Evolutionary conservation across 768 basidiomycete species (phyloP).

Genomic region (Pleurotus salmoneostramineus): DNA sequence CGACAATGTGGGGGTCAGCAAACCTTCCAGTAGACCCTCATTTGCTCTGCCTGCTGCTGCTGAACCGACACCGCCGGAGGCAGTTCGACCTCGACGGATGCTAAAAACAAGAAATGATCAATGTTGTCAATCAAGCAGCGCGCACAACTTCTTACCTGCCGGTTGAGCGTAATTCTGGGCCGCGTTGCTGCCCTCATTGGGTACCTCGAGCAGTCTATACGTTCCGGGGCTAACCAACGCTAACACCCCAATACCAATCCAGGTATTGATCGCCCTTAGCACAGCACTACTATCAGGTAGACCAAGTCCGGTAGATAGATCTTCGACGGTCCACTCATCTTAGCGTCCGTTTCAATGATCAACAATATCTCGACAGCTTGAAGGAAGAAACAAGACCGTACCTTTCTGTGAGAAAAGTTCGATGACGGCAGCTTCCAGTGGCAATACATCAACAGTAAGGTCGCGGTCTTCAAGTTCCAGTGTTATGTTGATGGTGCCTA

Average conservation of each 20-base stretch:
- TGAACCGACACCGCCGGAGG: slow-evolving; percentile 53
- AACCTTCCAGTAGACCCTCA: slow-evolving; percentile 88
- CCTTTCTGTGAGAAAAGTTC: slow-evolving; percentile 79
- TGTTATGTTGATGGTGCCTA: slow-evolving; percentile 80
- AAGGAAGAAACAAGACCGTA: slow-evolving; percentile 15
- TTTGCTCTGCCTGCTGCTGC: slow-evolving; percentile 80
- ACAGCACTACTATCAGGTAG: slow-evolving; percentile 60
- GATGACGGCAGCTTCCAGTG: slow-evolving; percentile 88
- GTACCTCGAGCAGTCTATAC: slow-evolving; percentile 64
- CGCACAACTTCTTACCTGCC: slow-evolving; percentile 16
- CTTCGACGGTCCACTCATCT: slow-evolving; percentile 73
- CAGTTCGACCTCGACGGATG: slow-evolving; percentile 32
- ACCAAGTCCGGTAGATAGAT: slow-evolving; percentile 61
- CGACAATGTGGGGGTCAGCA: slow-evolving; percentile 11
- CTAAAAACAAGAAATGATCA: slow-evolving; percentile 8
- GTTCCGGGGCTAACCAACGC: slow-evolving; percentile 59
- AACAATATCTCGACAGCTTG: background rate
- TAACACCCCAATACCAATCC: slow-evolving; percentile 80
- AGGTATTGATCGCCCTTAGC: slow-evolving; percentile 74
- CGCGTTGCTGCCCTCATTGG: slow-evolving; percentile 38
- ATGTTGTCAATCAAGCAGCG: background rate
- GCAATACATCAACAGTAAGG: slow-evolving; percentile 71
- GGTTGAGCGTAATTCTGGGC: slow-evolving; percentile 15
- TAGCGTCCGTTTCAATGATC: background rate
- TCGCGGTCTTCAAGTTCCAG: slow-evolving; percentile 81